Conservation (phyloP, 2,329 filamentous ascomycete species). For the Pseudogymnoascus sp. region DNA sequence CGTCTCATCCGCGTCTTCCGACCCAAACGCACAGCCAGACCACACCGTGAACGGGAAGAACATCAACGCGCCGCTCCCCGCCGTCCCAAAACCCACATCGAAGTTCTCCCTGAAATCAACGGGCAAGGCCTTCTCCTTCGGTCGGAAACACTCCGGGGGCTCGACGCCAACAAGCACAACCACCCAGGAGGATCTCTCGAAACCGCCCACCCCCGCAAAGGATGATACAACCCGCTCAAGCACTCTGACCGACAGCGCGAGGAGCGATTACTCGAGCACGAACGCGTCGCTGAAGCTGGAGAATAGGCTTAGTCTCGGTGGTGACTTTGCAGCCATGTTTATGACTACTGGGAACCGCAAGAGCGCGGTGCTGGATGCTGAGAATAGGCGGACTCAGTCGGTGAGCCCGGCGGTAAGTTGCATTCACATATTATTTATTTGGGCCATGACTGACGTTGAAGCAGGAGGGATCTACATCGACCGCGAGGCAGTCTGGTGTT, state of each 20-base stretch:
- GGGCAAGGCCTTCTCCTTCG: constrained; percentile 27
- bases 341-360: constrained; percentile 23
- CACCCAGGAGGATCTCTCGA: neutral
- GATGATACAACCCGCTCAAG: neutral
- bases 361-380: constrained; percentile 21
- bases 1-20: constrained; percentile 28
- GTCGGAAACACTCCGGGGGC: constrained; percentile 18
- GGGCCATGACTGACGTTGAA: too few relatives aligned
- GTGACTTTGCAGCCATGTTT: constrained; percentile 30
- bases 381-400: constrained; percentile 18
- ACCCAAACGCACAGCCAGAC: constrained; percentile 7
- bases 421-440: too few relatives aligned
- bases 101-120: constrained; percentile 26
- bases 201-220: neutral
- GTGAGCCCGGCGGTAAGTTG: constrained; percentile 18
- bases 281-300: constrained; percentile 25
- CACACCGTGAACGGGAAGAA: neutral
- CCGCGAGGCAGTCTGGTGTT: neutral
- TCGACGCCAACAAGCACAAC: constrained; percentile 11
- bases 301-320: constrained; percentile 25
- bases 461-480: neutral
- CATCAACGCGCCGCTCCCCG: constrained; percentile 23
- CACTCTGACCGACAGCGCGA: neutral
- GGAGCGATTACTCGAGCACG: constrained; percentile 28
- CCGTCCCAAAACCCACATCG: constrained; percentile 22